Percentiles rank a stretch among this genome's conserved stretches.
These are phyloP conservation scores for Microsporum ferrugineum DNA, from an alignment of 2,329 filamentous ascomycete genomes.

Conservation along the genomic window DNA sequence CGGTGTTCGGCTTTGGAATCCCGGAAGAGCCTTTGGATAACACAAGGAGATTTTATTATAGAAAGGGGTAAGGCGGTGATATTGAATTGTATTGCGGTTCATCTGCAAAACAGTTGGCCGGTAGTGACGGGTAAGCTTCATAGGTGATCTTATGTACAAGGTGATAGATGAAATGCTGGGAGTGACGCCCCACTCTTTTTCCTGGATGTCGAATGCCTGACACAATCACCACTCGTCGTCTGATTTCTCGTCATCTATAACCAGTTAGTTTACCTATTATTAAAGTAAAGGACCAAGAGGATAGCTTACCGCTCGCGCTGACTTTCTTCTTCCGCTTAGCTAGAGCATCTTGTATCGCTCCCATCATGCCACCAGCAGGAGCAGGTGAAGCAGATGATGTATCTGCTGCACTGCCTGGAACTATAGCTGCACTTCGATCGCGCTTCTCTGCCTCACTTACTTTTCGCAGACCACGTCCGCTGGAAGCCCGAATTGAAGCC, in stretches of 20 bases:
- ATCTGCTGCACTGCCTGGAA: slow-evolving; percentile 44
- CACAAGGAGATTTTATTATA: background rate
- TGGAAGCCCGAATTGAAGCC: slow-evolving; percentile 42
- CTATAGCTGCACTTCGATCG: slow-evolving; percentile 35
- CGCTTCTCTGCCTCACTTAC: slow-evolving; percentile 37
- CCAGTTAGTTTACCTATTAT: background rate
- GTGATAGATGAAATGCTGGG: background rate
- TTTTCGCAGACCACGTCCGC: slow-evolving; percentile 42
- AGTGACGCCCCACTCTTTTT: background rate
- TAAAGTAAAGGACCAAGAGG: slow-evolving; percentile 7
- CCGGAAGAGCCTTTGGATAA: no score
- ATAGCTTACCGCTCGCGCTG: slow-evolving; percentile 75
- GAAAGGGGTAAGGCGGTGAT: background rate
- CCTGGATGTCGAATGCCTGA: background rate
- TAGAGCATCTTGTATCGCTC: slow-evolving; percentile 66
- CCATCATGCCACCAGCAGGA: slow-evolving; percentile 60
- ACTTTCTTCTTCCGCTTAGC: slow-evolving; percentile 87
- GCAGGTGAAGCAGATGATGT: slow-evolving; percentile 44
- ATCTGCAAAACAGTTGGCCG: background rate
- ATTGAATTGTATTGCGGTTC: background rate
- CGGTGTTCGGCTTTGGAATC: no score
- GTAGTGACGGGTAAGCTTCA: background rate
- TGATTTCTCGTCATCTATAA: slow-evolving; percentile 37
- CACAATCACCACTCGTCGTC: slow-evolving; percentile 35
- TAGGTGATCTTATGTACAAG: background rate